phyloP scores from a whole-genome alignment of 306 rosid genomes.

The Vicia faba region DNA sequence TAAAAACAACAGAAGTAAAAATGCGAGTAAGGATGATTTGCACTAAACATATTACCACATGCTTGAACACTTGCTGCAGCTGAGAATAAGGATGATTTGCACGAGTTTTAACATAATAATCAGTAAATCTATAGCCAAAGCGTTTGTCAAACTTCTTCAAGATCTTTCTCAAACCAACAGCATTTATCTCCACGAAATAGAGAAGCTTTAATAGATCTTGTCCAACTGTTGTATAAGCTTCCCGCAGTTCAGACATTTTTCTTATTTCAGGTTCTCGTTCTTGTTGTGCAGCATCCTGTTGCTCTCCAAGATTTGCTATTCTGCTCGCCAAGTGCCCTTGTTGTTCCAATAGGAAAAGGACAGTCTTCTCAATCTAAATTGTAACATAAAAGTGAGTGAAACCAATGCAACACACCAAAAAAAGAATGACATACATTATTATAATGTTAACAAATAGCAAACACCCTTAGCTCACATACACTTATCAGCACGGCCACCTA shows the following conservation, averaged over 20 bases:
- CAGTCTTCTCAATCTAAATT: conserved; percentile 88
- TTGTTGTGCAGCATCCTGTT: conserved; percentile 60
- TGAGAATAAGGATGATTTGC: conserved; percentile 99
- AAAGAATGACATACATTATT: conserved; percentile 5
- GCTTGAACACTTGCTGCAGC: conserved; percentile 98
- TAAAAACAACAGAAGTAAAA: background rate
- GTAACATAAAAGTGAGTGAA: conserved; percentile 29
- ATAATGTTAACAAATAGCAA: background rate
- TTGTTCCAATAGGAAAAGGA: conserved; percentile 93
- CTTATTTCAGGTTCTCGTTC: conserved; percentile 77
- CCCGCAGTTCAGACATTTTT: conserved; percentile 64
- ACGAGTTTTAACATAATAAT: conserved; percentile 90
- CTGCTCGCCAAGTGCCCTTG: conserved; percentile 95
- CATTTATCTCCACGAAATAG: conserved; percentile 84
- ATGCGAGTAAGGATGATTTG: conserved; percentile 5
- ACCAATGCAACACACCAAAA: conserved; percentile 2
- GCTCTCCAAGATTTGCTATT: conserved; percentile 72
- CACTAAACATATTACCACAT: conserved; percentile 76
- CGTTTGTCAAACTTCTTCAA: conserved; percentile 98
- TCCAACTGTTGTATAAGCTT: conserved; percentile 80
- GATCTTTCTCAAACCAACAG: conserved; percentile 95
- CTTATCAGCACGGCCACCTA: background rate
- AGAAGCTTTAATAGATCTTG: conserved; percentile 87
- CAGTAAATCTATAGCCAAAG: conserved; percentile 88
- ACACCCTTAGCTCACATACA: background rate